Base-by-base conservation (phyloP, 345 rosid genomes). In the Rubroshorea leprosula region DNA sequence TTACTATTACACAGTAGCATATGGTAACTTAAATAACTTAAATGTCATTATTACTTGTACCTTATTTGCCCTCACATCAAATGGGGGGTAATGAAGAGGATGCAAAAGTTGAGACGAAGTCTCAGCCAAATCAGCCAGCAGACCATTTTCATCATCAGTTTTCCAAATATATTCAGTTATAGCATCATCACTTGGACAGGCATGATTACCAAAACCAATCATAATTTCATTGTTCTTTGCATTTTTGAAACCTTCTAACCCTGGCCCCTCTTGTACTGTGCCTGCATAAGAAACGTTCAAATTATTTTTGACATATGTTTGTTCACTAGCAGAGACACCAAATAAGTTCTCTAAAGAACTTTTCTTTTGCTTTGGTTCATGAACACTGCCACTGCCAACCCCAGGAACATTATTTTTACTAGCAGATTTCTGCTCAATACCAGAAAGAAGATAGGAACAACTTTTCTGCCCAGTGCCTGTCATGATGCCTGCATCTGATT, bases 151-250 rank as follows among this genome's bases (percentile, higher is more conserved):
- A 41, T 68, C 80, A 49, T 66, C 61, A 17, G 55, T 66, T 72
- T 73, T 79, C 82, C 78, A 70, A 55, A 72, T 52, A 62, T 73
- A 26, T 25, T 72, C 75, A 25, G 64, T 14, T 51, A 57, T 14
- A 10, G 57, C 61, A 72, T 71, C 71, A 63, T 56, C 80, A 47
- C 41, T 56, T 9, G 71, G 55, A 31, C 52, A 68, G 38, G 16
- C 45, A 29, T 66, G 57, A 60, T 60, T 55, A 23, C 60, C 50
- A 51, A 70, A 72, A 65, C 64, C 75, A 49, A 51, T 26, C 51
- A 39, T 54, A 23, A 43, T 25, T 24, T 58, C 74, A 52, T 63
- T 69, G 20, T 63, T 67, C 63, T 69, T 69, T 18, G 65, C 48
- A 57, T 31, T 68, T 15, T 62, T 51, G 21, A 62, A 67, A 64